Percentiles rank a stretch among this genome's conserved stretches.
phyloP scores from a whole-genome alignment of 2,329 filamentous ascomycete species.

The Calycina herbarum region DNA sequence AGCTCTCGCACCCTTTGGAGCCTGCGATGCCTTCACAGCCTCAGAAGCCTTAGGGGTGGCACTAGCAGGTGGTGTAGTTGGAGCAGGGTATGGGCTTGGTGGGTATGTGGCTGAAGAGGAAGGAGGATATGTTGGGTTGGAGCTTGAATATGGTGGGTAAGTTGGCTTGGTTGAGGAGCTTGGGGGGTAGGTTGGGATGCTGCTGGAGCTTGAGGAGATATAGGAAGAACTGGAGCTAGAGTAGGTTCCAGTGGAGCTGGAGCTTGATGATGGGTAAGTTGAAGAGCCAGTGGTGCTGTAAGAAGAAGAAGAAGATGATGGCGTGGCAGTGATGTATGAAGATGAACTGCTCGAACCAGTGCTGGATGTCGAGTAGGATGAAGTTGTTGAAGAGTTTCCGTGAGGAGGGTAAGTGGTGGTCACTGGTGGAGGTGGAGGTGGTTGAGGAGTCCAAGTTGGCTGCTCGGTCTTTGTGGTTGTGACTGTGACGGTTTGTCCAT shows the following conservation, averaged over 20 bases:
- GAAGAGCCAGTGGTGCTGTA: not conserved
- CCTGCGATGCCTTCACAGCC: not conserved
- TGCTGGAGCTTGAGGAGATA: not conserved
- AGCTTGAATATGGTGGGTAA: not conserved
- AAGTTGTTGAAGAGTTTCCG: conserved; percentile 11
- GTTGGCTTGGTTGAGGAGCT: not conserved
- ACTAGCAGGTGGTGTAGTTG: not conserved
- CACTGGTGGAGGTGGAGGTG: conserved; percentile 10
- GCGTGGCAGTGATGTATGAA: not conserved
- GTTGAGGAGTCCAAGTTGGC: conserved; percentile 14
- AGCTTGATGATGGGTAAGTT: not conserved
- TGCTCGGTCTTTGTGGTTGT: conserved; percentile 14
- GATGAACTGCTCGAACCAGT: conserved; percentile 9
- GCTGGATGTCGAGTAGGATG: conserved; percentile 3
- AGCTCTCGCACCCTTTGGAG: not conserved
- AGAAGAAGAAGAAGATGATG: no score
- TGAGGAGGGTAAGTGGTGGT: conserved; percentile 4
- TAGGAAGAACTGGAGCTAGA: no score
- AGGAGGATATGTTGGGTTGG: not conserved
- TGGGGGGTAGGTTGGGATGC: not conserved
- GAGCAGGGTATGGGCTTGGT: not conserved
- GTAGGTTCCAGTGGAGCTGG: not conserved
- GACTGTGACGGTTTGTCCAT: conserved; percentile 8
- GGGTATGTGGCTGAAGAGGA: not conserved
- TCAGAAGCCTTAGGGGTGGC: not conserved